Conservation (phyloP, 257 asterid species). For the Eucommia ulmoides region DNA sequence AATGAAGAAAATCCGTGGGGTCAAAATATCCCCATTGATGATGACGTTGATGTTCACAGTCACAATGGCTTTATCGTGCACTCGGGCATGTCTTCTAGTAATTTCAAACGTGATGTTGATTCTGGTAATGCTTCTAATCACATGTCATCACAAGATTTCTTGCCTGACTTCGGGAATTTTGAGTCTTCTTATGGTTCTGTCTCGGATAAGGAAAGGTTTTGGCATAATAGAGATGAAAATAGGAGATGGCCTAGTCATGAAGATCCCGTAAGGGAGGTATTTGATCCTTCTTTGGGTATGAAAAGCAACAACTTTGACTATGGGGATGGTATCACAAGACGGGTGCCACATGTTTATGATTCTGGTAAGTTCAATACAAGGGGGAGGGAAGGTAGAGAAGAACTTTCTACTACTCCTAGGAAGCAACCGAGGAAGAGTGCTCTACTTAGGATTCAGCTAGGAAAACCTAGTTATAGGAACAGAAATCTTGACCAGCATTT, state of each 20-base stretch:
- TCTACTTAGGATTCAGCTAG: slow-evolving; percentile 35
- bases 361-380: slow-evolving; percentile 37
- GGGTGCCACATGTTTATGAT: slow-evolving; percentile 15
- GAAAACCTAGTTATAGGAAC: slow-evolving; percentile 22
- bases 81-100: not conserved
- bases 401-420: slow-evolving; percentile 24
- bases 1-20: slow-evolving; percentile 8
- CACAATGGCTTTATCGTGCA: not conserved
- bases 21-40: slow-evolving; percentile 7
- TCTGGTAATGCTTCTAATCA: slow-evolving; percentile 11
- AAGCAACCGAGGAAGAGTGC: slow-evolving; percentile 40
- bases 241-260: slow-evolving; percentile 22
- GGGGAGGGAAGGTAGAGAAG: slow-evolving; percentile 21
- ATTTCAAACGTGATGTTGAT: slow-evolving; percentile 5
- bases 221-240: slow-evolving; percentile 14
- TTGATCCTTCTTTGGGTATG: not conserved
- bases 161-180: slow-evolving; percentile 8
- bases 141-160: slow-evolving; percentile 9
- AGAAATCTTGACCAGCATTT: slow-evolving; percentile 20
- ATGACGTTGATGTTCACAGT: slow-evolving; percentile 4
- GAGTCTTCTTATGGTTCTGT: not conserved
- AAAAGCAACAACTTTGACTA: slow-evolving; percentile 4
- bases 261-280: not conserved
- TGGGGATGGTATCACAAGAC: slow-evolving; percentile 17
- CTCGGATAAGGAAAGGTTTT: not conserved